Evolutionary conservation across 305 asterid genomes (phyloP).

Genomic region (Caryopteris hybrid): DNA sequence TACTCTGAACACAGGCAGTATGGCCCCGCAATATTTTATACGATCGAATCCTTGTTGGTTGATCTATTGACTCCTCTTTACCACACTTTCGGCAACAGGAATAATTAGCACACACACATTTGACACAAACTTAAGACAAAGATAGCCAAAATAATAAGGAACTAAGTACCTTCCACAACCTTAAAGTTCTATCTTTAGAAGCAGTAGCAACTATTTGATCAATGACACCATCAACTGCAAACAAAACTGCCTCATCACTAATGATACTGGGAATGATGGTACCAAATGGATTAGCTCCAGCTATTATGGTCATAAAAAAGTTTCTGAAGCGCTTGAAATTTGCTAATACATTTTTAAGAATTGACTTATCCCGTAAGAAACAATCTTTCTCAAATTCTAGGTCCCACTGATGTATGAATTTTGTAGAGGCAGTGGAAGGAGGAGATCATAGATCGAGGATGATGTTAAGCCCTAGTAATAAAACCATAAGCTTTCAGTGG

Average conservation of each 20-base stretch:
- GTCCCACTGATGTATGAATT: neutral
- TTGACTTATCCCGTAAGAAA: neutral
- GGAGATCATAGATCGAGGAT: neutral
- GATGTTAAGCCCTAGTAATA: neutral
- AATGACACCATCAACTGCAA: conserved; percentile 27
- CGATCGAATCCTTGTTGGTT: conserved; percentile 53
- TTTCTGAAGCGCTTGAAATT: neutral
- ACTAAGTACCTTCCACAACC: conserved; percentile 81
- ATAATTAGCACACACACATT: conserved; percentile 19
- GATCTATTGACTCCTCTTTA: conserved; percentile 39
- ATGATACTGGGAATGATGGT: neutral
- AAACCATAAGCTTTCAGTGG: neutral
- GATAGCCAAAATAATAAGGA: conserved; percentile 1
- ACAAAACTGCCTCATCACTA: conserved; percentile 14
- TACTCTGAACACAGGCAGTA: conserved; percentile 72
- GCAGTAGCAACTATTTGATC: conserved; percentile 81
- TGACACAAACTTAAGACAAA: conserved; percentile 6
- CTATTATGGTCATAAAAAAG: neutral
- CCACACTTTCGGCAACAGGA: conserved; percentile 50
- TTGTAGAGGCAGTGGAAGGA: neutral
- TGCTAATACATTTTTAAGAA: neutral
- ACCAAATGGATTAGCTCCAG: neutral
- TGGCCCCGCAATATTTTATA: conserved; percentile 72
- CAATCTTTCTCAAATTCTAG: neutral
- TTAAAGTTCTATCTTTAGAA: conserved; percentile 80